Percentiles rank a stretch among this genome's conserved stretches.
phyloP scores from a whole-genome alignment of 2,329 filamentous ascomycete genomes.

The Neonectria ditissima region DNA sequence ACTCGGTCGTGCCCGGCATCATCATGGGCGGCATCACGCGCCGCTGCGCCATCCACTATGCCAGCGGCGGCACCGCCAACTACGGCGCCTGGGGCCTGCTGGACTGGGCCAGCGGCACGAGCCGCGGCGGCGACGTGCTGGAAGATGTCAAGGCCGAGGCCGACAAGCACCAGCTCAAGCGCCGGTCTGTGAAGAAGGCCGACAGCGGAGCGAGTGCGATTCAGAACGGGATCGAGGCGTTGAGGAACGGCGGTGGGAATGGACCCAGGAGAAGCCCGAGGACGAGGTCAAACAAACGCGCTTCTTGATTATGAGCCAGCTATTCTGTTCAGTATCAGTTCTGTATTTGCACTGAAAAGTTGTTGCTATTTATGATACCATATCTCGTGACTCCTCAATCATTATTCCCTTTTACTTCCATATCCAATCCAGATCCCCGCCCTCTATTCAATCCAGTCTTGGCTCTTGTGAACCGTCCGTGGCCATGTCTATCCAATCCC shows the following conservation, averaged over 20 bases:
- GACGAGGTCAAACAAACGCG: slow-evolving; percentile 39
- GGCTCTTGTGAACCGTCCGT: slow-evolving; percentile 10
- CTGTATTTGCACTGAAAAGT: neutral
- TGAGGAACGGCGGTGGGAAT: slow-evolving; percentile 39
- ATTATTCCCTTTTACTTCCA: neutral
- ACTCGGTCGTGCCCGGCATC: slow-evolving; percentile 68
- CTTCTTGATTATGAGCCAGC: slow-evolving; percentile 13
- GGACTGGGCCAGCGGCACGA: slow-evolving; percentile 71
- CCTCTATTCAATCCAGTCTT: slow-evolving; percentile 30
- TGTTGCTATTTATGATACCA: slow-evolving; percentile 2
- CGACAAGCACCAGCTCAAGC: slow-evolving; percentile 66
- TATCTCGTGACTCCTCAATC: slow-evolving; percentile 12
- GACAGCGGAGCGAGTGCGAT: slow-evolving; percentile 49
- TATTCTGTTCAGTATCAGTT: neutral
- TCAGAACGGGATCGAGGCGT: slow-evolving; percentile 48
- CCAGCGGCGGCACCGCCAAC: slow-evolving; percentile 66
- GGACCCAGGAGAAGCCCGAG: slow-evolving; percentile 45
- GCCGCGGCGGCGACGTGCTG: slow-evolving; percentile 62
- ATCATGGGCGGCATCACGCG: slow-evolving; percentile 63
- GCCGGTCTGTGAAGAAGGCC: slow-evolving; percentile 51
- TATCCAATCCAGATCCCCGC: neutral
- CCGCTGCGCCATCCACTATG: slow-evolving; percentile 64
- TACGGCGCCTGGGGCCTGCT: slow-evolving; percentile 72
- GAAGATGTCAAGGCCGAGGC: slow-evolving; percentile 68
- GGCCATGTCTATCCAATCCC: slow-evolving; percentile 8